phyloP scores from a whole-genome alignment of 2,329 filamentous ascomycete genomes.

The Neocucurbitaria cava region DNA sequence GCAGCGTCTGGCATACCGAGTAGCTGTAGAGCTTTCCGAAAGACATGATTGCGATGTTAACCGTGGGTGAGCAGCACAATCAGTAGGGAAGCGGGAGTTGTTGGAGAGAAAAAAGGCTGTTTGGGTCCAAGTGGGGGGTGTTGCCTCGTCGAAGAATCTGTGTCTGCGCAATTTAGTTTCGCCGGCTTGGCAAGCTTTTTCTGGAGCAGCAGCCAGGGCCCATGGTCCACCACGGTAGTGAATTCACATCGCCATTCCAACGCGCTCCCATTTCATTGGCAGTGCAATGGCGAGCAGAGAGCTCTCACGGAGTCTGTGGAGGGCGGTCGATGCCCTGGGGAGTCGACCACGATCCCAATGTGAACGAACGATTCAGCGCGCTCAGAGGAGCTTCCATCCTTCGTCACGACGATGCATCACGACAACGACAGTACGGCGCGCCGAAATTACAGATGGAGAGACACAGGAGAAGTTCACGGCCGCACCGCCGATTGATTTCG shows the following conservation, averaged over 20 bases:
- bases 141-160: conserved; percentile 26
- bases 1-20: conserved; percentile 56
- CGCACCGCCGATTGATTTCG: conserved; percentile 55
- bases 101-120: conserved; percentile 34
- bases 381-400: conserved; percentile 24
- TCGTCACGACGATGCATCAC: conserved; percentile 42
- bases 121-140: conserved; percentile 34
- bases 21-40: conserved; percentile 98
- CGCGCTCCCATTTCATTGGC: conserved; percentile 9
- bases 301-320: conserved; percentile 37
- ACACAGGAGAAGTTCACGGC: conserved; percentile 46
- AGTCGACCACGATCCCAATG: conserved; percentile 29
- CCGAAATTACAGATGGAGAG: conserved; percentile 31
- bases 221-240: conserved; percentile 12
- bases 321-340: conserved; percentile 35
- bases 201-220: conserved; percentile 13
- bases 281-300: conserved; percentile 41
- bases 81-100: conserved; percentile 32
- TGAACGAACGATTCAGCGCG: conserved; percentile 25
- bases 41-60: conserved; percentile 70
- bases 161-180: conserved; percentile 34
- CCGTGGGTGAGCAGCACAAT: conserved; percentile 37
- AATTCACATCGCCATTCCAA: conserved; percentile 9
- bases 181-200: conserved; percentile 23
- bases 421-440: conserved; percentile 34